A percentile compares a stretch with the other conserved stretches of the same genome.
Conservation (phyloP, 202 grass and related monocot genomes). For the Carex sylvatica region DNA sequence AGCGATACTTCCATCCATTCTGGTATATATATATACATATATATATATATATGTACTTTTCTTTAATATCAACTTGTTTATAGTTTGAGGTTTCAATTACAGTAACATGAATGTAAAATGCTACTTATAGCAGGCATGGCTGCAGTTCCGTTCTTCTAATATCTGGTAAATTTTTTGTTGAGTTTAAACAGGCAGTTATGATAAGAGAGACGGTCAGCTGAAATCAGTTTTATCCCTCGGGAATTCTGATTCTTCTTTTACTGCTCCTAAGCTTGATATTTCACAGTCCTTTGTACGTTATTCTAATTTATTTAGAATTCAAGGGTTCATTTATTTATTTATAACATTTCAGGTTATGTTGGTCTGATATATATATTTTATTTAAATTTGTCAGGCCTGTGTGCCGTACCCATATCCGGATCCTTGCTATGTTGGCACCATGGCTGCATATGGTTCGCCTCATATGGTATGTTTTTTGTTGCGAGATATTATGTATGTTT, state of each 20-base stretch:
- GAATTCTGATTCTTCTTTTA: slow-evolving; percentile 43
- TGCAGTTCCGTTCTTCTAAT: slow-evolving; percentile 18
- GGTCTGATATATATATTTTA: slow-evolving; percentile 21
- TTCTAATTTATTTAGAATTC: slow-evolving; percentile 21
- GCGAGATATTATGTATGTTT: slow-evolving; percentile 10
- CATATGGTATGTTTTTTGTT: slow-evolving; percentile 52
- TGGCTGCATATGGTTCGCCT: slow-evolving; percentile 51
- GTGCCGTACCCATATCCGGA: slow-evolving; percentile 75
- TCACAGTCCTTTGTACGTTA: slow-evolving; percentile 66
- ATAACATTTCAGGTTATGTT: slow-evolving; percentile 24
- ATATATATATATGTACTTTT: slow-evolving; percentile 27
- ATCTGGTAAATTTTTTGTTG: slow-evolving; percentile 24
- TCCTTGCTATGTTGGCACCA: slow-evolving; percentile 50
- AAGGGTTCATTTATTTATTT: slow-evolving; percentile 18
- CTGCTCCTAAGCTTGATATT: slow-evolving; percentile 53
- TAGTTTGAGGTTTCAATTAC: slow-evolving; percentile 11
- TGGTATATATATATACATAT: slow-evolving; percentile 57
- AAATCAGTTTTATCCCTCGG: slow-evolving; percentile 71
- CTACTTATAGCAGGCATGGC: neutral
- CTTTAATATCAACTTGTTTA: neutral
- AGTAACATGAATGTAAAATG: slow-evolving; percentile 13
- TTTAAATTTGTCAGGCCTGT: slow-evolving; percentile 49
- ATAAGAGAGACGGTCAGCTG: slow-evolving; percentile 51
- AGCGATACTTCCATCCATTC: slow-evolving; percentile 62
- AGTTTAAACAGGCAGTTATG: slow-evolving; percentile 47